Conservation (phyloP, 2,329 filamentous ascomycete species). For the Aureobasidium zeae region DNA sequence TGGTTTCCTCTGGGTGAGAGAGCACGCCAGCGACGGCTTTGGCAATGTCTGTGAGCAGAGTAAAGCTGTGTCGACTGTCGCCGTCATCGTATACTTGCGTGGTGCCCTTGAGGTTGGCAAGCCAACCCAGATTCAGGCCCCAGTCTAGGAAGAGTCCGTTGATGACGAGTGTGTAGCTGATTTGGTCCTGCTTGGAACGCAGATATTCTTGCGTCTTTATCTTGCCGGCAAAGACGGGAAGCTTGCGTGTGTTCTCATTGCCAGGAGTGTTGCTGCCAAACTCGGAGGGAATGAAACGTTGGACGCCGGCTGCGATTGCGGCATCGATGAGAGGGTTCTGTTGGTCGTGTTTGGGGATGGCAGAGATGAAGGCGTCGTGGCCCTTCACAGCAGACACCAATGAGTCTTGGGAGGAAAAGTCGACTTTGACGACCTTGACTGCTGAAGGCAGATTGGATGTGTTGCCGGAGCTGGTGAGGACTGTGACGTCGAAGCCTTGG, state of each 20-base stretch:
- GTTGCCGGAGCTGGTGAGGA: constrained; percentile 25
- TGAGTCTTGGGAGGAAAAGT: constrained; percentile 26
- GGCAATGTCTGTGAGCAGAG: constrained; percentile 26
- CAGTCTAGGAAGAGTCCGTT: constrained; percentile 34
- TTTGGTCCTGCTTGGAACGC: constrained; percentile 22
- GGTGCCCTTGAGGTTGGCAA: constrained; percentile 25
- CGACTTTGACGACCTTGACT: constrained; percentile 25
- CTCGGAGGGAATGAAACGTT: constrained; percentile 35
- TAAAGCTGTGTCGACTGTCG: constrained; percentile 26
- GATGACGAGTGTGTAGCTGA: constrained; percentile 29
- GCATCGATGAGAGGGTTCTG: constrained; percentile 32
- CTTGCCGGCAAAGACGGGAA: constrained; percentile 33
- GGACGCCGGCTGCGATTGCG: constrained; percentile 31
- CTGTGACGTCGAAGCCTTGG: constrained; percentile 27
- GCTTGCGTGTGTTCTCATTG: constrained; percentile 23
- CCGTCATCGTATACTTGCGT: constrained; percentile 31
- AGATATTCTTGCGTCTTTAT: constrained; percentile 30
- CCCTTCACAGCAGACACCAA: constrained; percentile 29
- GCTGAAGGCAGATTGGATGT: constrained; percentile 23
- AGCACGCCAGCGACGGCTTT: constrained; percentile 29
- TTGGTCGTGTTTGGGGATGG: constrained; percentile 23
- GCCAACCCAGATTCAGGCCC: constrained; percentile 25
- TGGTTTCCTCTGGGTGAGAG: constrained; percentile 27
- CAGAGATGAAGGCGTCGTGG: constrained; percentile 32
- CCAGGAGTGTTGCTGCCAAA: constrained; percentile 31